Conservation (phyloP, 2,329 filamentous ascomycete species). For the Phyllosticta citribraziliensis region DNA sequence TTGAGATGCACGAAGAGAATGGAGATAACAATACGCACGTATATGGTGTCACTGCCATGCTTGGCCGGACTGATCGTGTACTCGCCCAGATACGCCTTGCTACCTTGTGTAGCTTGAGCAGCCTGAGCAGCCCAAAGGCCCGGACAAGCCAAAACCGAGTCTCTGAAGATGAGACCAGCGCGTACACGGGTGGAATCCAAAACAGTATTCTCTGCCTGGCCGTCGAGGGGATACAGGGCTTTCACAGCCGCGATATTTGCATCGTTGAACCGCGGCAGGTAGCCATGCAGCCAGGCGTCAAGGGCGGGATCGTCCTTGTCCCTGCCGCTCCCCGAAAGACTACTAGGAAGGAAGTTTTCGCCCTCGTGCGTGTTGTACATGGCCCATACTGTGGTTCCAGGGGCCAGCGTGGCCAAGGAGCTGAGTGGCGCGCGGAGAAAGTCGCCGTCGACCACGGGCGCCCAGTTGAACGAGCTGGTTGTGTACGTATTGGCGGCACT, state of each 20-base stretch:
- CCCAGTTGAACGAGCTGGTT: slow-evolving; percentile 50
- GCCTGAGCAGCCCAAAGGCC: slow-evolving; percentile 46
- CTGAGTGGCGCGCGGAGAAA: slow-evolving; percentile 44
- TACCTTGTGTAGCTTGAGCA: slow-evolving; percentile 27
- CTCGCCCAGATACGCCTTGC: slow-evolving; percentile 45
- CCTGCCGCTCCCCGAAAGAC: slow-evolving; percentile 42
- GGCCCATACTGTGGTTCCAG: slow-evolving; percentile 36
- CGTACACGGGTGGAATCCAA: slow-evolving; percentile 38
- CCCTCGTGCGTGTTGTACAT: slow-evolving; percentile 56
- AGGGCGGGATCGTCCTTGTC: slow-evolving; percentile 15
- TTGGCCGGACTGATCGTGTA: slow-evolving; percentile 51
- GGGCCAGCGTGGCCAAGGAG: slow-evolving; percentile 35
- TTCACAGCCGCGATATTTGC: slow-evolving; percentile 32
- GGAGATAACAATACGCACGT: slow-evolving; percentile 31
- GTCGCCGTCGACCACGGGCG: slow-evolving; percentile 47
- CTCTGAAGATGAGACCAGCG: slow-evolving; percentile 49
- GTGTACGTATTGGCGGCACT: slow-evolving; percentile 42
- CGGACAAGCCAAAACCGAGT: slow-evolving; percentile 51
- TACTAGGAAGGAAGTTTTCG: slow-evolving; percentile 49
- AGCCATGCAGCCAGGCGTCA: slow-evolving; percentile 41
- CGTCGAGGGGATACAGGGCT: slow-evolving; percentile 38
- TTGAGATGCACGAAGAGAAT: no score
- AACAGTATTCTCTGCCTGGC: slow-evolving; percentile 20
- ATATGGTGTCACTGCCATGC: slow-evolving; percentile 49
- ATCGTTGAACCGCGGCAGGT: slow-evolving; percentile 39